Conservation (phyloP, 2,329 filamentous ascomycete genomes). For the Fusarium austroafricanum region DNA sequence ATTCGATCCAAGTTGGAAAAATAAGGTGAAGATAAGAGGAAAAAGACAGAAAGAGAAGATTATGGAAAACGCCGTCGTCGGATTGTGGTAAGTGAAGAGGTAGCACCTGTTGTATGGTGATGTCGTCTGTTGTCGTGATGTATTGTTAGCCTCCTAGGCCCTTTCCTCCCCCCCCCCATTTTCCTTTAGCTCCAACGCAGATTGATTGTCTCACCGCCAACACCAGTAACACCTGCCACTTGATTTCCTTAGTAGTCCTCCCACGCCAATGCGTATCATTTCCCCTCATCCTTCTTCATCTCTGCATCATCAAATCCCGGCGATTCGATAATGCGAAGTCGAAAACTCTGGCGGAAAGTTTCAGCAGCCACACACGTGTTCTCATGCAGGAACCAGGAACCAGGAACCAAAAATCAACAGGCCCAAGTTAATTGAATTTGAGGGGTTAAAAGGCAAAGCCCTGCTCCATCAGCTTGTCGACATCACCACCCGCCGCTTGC, state of each 20-base stretch:
- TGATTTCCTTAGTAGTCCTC: neutral
- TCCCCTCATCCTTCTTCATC: neutral
- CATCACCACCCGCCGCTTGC: slow-evolving; percentile 76
- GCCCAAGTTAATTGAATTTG: neutral
- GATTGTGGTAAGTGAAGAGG: neutral
- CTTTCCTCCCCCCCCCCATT: slow-evolving; percentile 1
- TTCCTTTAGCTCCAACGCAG: slow-evolving; percentile 13
- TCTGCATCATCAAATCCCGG: slow-evolving; percentile 2
- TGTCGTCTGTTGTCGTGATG: slow-evolving; percentile 28
- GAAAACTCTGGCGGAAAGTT: slow-evolving; percentile 9
- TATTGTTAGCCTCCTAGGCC: slow-evolving; percentile 2
- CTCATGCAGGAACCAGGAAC: slow-evolving; percentile 30
- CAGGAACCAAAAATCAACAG: slow-evolving; percentile 14
- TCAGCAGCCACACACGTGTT: slow-evolving; percentile 25
- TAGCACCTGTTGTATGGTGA: neutral
- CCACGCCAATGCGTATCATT: neutral
- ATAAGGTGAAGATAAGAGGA: neutral
- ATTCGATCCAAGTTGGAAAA: slow-evolving; percentile 5
- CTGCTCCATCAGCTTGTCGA: slow-evolving; percentile 64
- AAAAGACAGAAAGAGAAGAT: slow-evolving; percentile 1
- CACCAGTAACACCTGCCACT: slow-evolving; percentile 27
- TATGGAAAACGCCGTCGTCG: slow-evolving; percentile 5
- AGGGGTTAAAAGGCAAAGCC: slow-evolving; percentile 57
- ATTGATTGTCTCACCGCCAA: slow-evolving; percentile 32
- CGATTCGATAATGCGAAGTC: slow-evolving; percentile 7